Conservation (phyloP, 2,329 filamentous ascomycete species). For the Seiridium unicorne region DNA sequence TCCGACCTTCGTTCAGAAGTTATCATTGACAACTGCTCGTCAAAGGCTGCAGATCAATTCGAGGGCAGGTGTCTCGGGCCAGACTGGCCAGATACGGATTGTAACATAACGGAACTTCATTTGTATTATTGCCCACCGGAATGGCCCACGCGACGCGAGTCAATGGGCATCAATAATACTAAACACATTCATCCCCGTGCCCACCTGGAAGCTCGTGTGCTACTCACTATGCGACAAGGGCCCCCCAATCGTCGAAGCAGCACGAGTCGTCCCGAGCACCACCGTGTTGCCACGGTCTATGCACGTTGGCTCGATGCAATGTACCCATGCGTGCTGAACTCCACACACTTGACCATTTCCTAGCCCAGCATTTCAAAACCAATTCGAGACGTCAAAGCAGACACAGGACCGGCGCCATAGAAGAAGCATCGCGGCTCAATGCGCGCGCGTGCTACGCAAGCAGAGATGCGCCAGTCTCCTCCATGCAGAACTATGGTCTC, state of each 20-base stretch:
- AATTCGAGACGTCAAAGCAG: slow-evolving; percentile 5
- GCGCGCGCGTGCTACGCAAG: background rate
- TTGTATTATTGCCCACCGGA: too few relatives aligned
- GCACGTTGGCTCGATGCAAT: background rate
- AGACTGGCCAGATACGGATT: too few relatives aligned
- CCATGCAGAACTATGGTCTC: background rate
- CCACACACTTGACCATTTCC: background rate
- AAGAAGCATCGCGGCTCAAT: background rate
- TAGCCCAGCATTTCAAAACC: slow-evolving; percentile 6
- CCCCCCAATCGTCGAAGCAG: background rate
- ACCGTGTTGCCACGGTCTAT: slow-evolving; percentile 4
- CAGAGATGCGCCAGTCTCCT: background rate
- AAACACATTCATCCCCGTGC: too few relatives aligned
- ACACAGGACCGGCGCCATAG: background rate
- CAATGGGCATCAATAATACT: too few relatives aligned
- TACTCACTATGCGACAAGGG: too few relatives aligned
- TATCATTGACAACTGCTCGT: too few relatives aligned
- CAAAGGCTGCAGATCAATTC: too few relatives aligned
- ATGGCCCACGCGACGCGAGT: too few relatives aligned
- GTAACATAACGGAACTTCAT: too few relatives aligned
- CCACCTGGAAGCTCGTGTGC: too few relatives aligned
- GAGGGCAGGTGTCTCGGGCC: too few relatives aligned
- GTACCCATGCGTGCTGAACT: background rate
- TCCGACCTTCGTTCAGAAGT: background rate
- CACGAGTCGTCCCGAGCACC: background rate